Base-by-base conservation (phyloP, 2,329 filamentous ascomycete species). In the Sphaerulina vaccinii region DNA sequence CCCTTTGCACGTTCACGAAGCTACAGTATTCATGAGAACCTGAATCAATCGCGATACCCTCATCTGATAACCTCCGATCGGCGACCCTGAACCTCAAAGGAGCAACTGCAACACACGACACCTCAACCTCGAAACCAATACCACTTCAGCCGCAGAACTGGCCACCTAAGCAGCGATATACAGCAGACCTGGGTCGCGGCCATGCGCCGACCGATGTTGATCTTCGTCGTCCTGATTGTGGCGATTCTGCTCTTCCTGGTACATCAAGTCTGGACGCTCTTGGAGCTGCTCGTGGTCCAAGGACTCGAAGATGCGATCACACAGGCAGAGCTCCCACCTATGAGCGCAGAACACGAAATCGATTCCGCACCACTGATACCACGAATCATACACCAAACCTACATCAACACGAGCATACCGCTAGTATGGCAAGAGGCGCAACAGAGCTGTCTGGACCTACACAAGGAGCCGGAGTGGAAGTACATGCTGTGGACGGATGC, bases 401-500 rank as follows among this genome's bases (percentile, higher is more conserved):
- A 88, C 70, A 82, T 81, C 63, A 88, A 87, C 66, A 80, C 84
- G 50, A 82, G 77, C 37, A 83, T 90, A 33, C 86, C 86, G 0
- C 73, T 72, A 39, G 79, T 83, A 47, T 90, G 87, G 87, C 71
- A 75, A 52, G 77, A 76, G 8, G 78, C 85, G 24, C 84, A 87
- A 60, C 73, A 82, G 69, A 84, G 77, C 61, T 90, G 87, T 71
- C 72, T 83, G 49, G 78, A 85, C 18, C 68, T 85, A 44, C 86
- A 90, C 65, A 54, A 51, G n/a, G 55, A 61, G 52, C 56, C 60
- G 2, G 77, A 81, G 60, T 90, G 85, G 68, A 84, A 90, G 65
- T 88, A 88, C 73, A 88, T 88, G 84, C 78, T 91, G 16, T 93
- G 88, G 88, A 90, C 87, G 6, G 84, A 90, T 62, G 80, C 79